Evolutionary conservation across 1,284 basidiomycete species (phyloP), one percentile per base, ranked within the genome.

Genomic region (Cryptococcus sp.): DNA sequence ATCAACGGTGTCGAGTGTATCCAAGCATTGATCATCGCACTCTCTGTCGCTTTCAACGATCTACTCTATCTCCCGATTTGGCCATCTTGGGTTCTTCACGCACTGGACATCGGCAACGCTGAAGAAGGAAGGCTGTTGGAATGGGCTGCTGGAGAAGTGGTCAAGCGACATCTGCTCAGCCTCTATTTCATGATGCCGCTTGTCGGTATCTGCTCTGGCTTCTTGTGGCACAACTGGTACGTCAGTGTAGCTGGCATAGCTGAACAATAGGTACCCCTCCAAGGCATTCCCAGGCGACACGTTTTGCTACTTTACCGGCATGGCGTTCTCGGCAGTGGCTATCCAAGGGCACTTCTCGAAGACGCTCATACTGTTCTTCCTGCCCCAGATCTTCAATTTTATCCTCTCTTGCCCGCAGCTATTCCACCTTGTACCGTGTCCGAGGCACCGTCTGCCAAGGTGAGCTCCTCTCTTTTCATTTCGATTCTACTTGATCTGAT

Each of bases 361-460:
- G 75, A 99, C 94, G 0, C 76, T 99, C 4, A 78, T 97, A 43
- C 77, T 98, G 24, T 97, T 99, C 78, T 98, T 98, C 77, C 78
- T 97, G 28, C 95, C 95, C 4, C 95, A 99, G 68, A 86, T 97
- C 55, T 89, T 97, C 81, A 98, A 99, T 72, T 99, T 99, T 64
- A 45, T 97, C 36, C 78, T 97, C 33, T 95, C 91, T 21, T 89
- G 86, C 59, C 95, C 95, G 3, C 95, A 99, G 68, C 75, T 99
- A 2, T 97, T 97, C 65, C 87, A 88, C 1, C 71, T 99, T 9
- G 87, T 98, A 6, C 86, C 87, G 0, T 97, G 92, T 64, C 95
- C 95, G 2, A 77, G 95, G 37, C 95, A 98, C 74, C 81, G 95
- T 25, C 79, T 99, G 14, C 95, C 95, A 45, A 80, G 82, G 87